Evolutionary conservation across 306 rosid genomes (phyloP).

Genomic region (Medicago lupulina): DNA sequence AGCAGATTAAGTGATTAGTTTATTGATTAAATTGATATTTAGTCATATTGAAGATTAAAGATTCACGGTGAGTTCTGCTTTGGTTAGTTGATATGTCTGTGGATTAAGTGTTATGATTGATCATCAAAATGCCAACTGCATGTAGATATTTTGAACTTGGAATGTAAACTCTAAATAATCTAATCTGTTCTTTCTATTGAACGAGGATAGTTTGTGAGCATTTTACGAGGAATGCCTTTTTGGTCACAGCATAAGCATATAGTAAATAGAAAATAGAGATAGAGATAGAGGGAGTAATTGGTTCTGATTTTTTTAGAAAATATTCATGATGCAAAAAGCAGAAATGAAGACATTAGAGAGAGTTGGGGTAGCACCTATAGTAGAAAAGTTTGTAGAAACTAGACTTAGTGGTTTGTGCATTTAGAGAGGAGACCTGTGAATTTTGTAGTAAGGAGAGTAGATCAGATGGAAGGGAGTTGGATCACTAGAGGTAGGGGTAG

Average conservation of each 20-base stretch:
- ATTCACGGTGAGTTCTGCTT: slow-evolving; percentile 16
- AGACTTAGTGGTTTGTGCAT: too few relatives aligned
- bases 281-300: not conserved
- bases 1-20: not conserved
- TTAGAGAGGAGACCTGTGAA: too few relatives aligned
- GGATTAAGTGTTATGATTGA: slow-evolving; percentile 21
- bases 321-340: not conserved
- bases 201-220: slow-evolving; percentile 13
- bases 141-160: slow-evolving; percentile 1
- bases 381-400: too few relatives aligned
- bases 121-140: slow-evolving; percentile 20
- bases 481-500: too few relatives aligned
- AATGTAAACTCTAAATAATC: slow-evolving; percentile 5
- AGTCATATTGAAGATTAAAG: not conserved
- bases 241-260: not conserved
- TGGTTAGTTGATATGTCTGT: slow-evolving; percentile 29
- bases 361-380: too few relatives aligned
- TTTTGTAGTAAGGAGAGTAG: too few relatives aligned
- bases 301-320: not conserved
- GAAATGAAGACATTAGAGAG: too few relatives aligned
- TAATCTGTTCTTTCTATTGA: not conserved
- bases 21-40: not conserved
- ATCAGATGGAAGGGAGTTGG: too few relatives aligned
- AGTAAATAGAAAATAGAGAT: not conserved
- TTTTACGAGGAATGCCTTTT: slow-evolving; percentile 20